phyloP scores from a whole-genome alignment of 495 filamentous ascomycete species.

The Neurospora cerealis region DNA sequence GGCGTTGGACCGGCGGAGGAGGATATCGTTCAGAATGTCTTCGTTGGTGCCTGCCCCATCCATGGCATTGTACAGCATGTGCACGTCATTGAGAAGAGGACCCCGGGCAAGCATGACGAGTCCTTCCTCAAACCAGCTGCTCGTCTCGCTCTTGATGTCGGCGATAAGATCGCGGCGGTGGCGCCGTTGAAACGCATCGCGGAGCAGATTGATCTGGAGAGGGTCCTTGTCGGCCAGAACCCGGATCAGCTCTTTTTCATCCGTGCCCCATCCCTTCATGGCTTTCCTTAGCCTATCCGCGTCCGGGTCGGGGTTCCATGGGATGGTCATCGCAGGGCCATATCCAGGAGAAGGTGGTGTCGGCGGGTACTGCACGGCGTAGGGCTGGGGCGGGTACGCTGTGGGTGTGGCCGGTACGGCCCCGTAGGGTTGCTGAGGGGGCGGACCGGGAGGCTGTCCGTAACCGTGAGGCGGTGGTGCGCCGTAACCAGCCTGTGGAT shows the following conservation, averaged over 20 bases:
- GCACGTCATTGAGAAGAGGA: constrained; percentile 61
- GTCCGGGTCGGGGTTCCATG: constrained; percentile 52
- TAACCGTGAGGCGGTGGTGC: not conserved
- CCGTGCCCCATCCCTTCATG: constrained; percentile 88
- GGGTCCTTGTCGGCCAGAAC: constrained; percentile 60
- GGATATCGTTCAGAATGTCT: constrained; percentile 69
- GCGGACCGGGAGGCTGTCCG: not conserved
- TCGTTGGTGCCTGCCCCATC: constrained; percentile 80
- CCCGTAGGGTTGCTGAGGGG: constrained; percentile 19
- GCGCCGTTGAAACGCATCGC: constrained; percentile 50
- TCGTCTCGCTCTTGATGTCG: constrained; percentile 67
- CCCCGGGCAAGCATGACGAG: constrained; percentile 67
- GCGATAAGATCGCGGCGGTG: constrained; percentile 57
- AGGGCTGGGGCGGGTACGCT: constrained; percentile 23
- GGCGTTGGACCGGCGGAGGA: constrained; percentile 73
- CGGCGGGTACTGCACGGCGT: constrained; percentile 30
- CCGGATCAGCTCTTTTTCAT: constrained; percentile 63
- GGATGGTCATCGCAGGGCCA: constrained; percentile 48
- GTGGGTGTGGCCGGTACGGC: constrained; percentile 21
- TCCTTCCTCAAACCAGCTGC: constrained; percentile 58
- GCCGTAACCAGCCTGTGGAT: not conserved
- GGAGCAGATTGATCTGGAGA: constrained; percentile 59
- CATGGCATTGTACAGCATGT: constrained; percentile 55
- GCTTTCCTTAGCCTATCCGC: constrained; percentile 63
- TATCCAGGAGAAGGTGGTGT: constrained; percentile 54